phyloP scores from a whole-genome alignment of 2,329 filamentous ascomycete species.

The Metarhizium anisopliae region DNA sequence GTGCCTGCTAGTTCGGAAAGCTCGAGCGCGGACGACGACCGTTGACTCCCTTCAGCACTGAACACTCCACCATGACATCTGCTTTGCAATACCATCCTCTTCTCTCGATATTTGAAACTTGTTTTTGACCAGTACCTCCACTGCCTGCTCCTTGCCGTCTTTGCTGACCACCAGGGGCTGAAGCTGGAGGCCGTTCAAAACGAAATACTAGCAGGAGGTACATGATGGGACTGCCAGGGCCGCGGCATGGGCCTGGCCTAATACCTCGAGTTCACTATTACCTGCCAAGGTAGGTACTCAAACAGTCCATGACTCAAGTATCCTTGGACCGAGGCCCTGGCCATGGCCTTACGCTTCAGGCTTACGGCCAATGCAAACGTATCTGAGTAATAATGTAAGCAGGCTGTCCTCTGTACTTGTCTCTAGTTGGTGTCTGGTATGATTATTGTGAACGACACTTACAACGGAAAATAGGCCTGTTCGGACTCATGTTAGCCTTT shows the following conservation, averaged over 20 bases:
- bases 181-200: not conserved
- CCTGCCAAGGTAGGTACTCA: not conserved
- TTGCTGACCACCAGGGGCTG: no score
- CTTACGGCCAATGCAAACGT: slow-evolving; percentile 55
- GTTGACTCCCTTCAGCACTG: not conserved
- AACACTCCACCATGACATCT: not conserved
- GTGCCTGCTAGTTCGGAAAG: not conserved
- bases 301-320: not conserved
- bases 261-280: not conserved
- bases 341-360: slow-evolving; percentile 21
- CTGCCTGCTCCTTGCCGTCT: not conserved
- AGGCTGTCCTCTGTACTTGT: not conserved
- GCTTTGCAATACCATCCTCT: not conserved
- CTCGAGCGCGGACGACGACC: not conserved
- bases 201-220: not conserved
- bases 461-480: slow-evolving; percentile 55
- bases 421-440: not conserved
- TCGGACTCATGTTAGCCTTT: not conserved
- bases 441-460: slow-evolving; percentile 20
- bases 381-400: slow-evolving; percentile 27
- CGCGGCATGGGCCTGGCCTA: not conserved
- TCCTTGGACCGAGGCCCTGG: not conserved
- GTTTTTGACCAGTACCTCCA: not conserved
- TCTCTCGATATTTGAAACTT: not conserved
- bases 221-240: not conserved